Evolutionary conservation across 306 rosid species (phyloP), one percentile per base, ranked within the genome.

Genomic region (Cicer pinnatifidum): DNA sequence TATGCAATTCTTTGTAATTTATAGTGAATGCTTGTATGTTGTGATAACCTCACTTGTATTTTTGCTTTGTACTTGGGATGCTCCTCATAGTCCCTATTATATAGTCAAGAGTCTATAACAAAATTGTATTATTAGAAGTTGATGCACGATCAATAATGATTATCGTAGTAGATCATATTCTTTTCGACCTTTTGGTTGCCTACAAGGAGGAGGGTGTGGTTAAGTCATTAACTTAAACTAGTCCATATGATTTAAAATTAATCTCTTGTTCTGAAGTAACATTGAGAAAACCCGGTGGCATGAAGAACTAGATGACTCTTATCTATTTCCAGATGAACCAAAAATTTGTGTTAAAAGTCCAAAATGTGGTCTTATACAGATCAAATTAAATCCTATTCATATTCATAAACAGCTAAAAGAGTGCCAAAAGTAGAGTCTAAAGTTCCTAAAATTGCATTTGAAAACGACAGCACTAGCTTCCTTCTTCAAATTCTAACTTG

Each of bases 71-170:
- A 51, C 45, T 48, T 41, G 54, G 45, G 41, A 67, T 76, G 50
- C 56, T 67, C 9, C 56, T 19, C 44, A 50, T 17, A 58, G 60
- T 54, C 16, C 57, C 73, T 52, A 9, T 69, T 70, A 63, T 66
- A 48, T 43, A 60, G 48, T 73, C 56, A 46, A 64, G 77, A 75
- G 69, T 81, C 33, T 17, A 13, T 67, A 16, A 15, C 65, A 69
- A 81, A 59, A 65, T 69, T 79, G 82, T 79, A 83, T 67, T 78
- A 67, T 68, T 84, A 81, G 28, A 62, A 75, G 68, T 51, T 80
- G 78, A 76, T 76, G 69, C 71, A 74, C 71, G 70, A 20, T 67
- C 75, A 88, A 81, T 86, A 82, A 85, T 48, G 59, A 58, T 67
- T 39, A 19, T 16, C 16, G 5, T 37, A 58, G 47, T 19, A 56